phyloP scores from a whole-genome alignment of 495 filamentous ascomycete species.

The Aspergillus hancockii region DNA sequence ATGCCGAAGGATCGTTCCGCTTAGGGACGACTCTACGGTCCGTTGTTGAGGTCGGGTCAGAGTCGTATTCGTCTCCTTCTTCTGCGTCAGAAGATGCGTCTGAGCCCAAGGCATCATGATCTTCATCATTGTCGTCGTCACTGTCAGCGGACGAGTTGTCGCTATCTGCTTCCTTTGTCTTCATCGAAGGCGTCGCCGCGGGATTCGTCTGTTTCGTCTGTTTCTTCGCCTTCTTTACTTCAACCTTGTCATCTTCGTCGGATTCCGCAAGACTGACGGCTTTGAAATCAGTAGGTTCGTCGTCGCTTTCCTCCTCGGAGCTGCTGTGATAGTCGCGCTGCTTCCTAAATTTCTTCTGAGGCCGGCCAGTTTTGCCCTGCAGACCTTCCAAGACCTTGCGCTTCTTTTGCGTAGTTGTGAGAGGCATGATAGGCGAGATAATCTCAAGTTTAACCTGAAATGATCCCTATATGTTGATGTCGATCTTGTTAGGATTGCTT shows the following conservation, averaged over 20 bases:
- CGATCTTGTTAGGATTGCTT: not conserved
- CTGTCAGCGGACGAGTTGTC: slow-evolving; percentile 24
- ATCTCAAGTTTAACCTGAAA: not conserved
- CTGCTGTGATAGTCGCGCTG: slow-evolving; percentile 73
- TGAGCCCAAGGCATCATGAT: slow-evolving; percentile 39
- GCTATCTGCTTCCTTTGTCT: slow-evolving; percentile 12
- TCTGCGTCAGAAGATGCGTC: slow-evolving; percentile 26
- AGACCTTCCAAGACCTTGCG: slow-evolving; percentile 60
- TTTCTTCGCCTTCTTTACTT: slow-evolving; percentile 29
- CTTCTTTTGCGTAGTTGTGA: slow-evolving; percentile 49
- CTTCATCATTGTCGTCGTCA: slow-evolving; percentile 34
- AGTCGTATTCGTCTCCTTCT: slow-evolving; percentile 28
- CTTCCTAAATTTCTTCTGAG: slow-evolving; percentile 71
- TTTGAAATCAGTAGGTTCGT: slow-evolving; percentile 50
- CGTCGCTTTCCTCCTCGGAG: slow-evolving; percentile 58
- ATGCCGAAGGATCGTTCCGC: slow-evolving; percentile 86
- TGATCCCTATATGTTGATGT: not conserved
- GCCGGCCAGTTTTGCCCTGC: slow-evolving; percentile 53
- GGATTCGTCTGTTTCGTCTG: slow-evolving; percentile 21
- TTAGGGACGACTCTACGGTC: slow-evolving; percentile 49
- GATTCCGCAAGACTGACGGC: slow-evolving; percentile 70
- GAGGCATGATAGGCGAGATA: slow-evolving; percentile 34
- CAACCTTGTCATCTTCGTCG: slow-evolving; percentile 52
- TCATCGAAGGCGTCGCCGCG: slow-evolving; percentile 3
- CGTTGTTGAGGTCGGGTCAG: slow-evolving; percentile 25